Base-by-base conservation (phyloP, 1,139 yeast species). In the Yamadazyma siamensis region DNA sequence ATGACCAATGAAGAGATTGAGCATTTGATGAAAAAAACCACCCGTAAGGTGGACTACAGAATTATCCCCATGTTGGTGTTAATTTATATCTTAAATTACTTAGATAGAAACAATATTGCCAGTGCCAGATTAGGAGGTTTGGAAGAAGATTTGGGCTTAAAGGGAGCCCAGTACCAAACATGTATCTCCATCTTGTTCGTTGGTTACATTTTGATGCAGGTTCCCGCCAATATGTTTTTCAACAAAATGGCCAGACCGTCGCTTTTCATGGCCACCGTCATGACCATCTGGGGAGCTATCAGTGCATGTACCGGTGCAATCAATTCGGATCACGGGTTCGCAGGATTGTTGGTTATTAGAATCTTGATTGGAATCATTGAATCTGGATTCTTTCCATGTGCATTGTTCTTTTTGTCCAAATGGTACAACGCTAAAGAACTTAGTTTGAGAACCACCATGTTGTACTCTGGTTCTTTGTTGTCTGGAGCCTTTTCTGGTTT, bases 401-500 rank as follows among this genome's bases (percentile, higher is more conserved):
- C 71, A 25, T 62, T 73, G 30, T 61, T 65, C 41, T 61, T 68
- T 23, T 56, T 73, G 32, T 65, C 75, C 13, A 62, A 65, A 40
- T 74, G 75, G 66, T 74, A 74, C 41, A 62, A 63, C 26, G 59
- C 68, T 38, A 63, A 62, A 33, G 73, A 71, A 35, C 56, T 71
- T 37, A 60, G 77, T 6, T 56, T 71, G 24, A 62, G 87, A 48
- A 70, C 74, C 47, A 73, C 85, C 10, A 59, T 78, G 34, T 64
- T 80, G 41, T 76, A 72, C 47, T 65, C 81, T 26, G 81, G 86
- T 28, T 77, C 86, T 10, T 72, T 81, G 45, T 65, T 82, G 37
- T 83, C 89, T 15, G 88, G 91, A 50, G 94, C 89, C 4, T 83
- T 84, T 56, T 83, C 87, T 34, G 94, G 94, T 35, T 75, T 86